Percentiles rank a stretch among this genome's conserved stretches.
Conservation (phyloP, 192 early-diverging fungal genomes). For the Backusella psychrophila region DNA sequence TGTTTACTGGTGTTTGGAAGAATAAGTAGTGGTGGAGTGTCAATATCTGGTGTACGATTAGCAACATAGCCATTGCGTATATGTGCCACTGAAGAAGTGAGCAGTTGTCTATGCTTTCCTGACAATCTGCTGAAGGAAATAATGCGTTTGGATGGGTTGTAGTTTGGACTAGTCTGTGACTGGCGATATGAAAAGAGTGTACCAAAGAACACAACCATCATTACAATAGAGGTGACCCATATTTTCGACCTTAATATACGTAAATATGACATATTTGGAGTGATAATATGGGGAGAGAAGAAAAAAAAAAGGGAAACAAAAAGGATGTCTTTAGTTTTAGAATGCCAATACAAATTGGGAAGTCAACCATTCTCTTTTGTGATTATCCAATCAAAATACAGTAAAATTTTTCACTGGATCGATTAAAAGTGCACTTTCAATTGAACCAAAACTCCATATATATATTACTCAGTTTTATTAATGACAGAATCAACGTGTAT, state of each 20-base stretch:
- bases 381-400: neutral
- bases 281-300: neutral
- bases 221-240: neutral
- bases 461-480: no score
- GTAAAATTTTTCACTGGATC: neutral
- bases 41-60: constrained; percentile 28
- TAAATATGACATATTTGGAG: neutral
- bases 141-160: neutral
- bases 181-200: neutral
- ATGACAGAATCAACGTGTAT: no score
- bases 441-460: no score
- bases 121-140: constrained; percentile 1
- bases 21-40: constrained; percentile 28
- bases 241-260: neutral
- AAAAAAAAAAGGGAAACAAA: neutral
- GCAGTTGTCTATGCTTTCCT: neutral
- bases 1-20: constrained; percentile 7
- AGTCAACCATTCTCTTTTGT: neutral
- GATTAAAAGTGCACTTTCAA: no score
- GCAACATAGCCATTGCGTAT: constrained; percentile 26
- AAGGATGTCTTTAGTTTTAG: neutral
- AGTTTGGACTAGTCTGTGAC: neutral
- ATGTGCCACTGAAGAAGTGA: constrained; percentile 21
- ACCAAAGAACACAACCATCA: neutral
- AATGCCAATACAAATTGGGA: neutral